These are phyloP conservation scores for Solanum verrucosum DNA, from an alignment of 257 asterid species.

Conservation along the genomic window DNA sequence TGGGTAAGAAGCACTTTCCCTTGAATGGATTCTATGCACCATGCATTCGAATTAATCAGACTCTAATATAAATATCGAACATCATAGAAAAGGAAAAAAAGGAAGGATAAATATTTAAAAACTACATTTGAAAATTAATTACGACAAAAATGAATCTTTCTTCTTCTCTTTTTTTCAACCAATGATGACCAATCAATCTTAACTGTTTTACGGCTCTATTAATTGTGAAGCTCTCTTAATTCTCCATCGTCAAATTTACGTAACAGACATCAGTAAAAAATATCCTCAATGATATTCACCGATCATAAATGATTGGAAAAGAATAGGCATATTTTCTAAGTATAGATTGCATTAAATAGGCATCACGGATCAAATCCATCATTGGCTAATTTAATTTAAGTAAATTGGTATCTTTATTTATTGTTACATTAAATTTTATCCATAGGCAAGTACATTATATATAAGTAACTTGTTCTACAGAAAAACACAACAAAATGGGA, in stretches of 20 bases:
- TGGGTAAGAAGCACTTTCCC: fast-evolving
- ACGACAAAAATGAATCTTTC: neutral
- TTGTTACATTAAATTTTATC: neutral
- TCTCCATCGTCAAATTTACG: too few species aligned
- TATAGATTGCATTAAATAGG: neutral
- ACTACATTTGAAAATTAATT: too few species aligned
- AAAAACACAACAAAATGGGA: neutral
- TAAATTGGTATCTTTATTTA: neutral
- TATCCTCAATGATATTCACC: neutral
- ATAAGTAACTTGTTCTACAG: neutral
- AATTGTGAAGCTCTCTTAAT: neutral
- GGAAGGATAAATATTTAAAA: too few species aligned
- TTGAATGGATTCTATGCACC: fast-evolving
- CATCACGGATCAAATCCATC: neutral
- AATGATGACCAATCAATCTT: neutral
- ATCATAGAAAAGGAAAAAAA: fast-evolving
- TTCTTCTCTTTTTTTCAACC: neutral
- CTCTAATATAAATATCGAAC: fast-evolving
- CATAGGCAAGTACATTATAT: neutral
- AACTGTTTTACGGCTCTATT: neutral
- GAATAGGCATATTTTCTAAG: neutral
- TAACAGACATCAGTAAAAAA: neutral
- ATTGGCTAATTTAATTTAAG: neutral
- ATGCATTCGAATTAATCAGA: too few species aligned
- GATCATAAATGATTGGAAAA: neutral